Evolutionary conservation across 176 grass and related monocot species (phyloP).

Genomic region (Themeda triandra): DNA sequence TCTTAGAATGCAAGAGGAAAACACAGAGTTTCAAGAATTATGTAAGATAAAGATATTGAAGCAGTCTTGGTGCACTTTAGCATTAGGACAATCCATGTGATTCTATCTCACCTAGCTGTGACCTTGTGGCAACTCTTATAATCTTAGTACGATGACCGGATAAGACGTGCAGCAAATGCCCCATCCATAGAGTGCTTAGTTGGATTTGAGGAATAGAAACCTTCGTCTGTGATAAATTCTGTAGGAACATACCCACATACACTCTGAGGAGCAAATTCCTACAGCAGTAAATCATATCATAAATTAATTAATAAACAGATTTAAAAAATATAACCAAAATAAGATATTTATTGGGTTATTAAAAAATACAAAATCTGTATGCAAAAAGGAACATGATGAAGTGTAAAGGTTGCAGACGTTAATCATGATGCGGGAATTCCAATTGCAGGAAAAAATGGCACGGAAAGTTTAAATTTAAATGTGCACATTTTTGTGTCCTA

Average conservation of each 20-base stretch:
- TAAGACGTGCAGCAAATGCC: slow-evolving; percentile 83
- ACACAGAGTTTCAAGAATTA: neutral
- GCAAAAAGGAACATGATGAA: neutral
- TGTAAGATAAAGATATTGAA: slow-evolving; percentile 9
- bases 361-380: neutral
- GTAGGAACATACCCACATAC: slow-evolving; percentile 64
- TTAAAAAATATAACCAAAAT: neutral
- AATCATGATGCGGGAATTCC: neutral
- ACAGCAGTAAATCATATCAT: slow-evolving; percentile 31
- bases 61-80: neutral
- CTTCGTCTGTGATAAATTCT: slow-evolving; percentile 71
- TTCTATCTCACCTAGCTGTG: slow-evolving; percentile 31
- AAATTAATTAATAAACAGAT: slow-evolving; percentile 11
- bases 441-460: neutral
- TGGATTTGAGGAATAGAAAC: slow-evolving; percentile 90
- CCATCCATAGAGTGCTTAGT: slow-evolving; percentile 84
- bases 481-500: neutral
- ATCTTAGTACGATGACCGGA: slow-evolving; percentile 40
- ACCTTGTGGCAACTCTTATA: slow-evolving; percentile 19
- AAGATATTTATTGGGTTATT: neutral
- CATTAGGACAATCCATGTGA: neutral
- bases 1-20: slow-evolving; percentile 12
- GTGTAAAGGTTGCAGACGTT: neutral
- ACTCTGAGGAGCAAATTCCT: slow-evolving; percentile 59
- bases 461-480: slow-evolving; percentile 6